Evolutionary conservation across 2,329 filamentous ascomycete genomes (phyloP).

Genomic region (Exophiala sideris): DNA sequence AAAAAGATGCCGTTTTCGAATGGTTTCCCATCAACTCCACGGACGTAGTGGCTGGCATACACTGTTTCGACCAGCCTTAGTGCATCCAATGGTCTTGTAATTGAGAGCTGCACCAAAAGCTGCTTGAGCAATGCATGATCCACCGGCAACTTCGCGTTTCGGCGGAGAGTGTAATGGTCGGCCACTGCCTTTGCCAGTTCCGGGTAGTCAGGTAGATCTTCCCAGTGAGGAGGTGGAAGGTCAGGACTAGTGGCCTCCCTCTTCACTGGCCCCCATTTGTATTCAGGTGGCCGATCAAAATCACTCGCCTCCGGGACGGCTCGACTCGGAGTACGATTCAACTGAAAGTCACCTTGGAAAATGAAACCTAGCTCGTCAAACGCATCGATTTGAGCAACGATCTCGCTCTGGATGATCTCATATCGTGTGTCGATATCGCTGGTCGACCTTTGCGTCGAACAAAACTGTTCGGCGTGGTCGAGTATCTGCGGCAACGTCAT

Average conservation of each 20-base stretch:
- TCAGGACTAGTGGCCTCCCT: too few species aligned
- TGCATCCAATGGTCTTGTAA: constrained; percentile 9
- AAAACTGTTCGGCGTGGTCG: constrained; percentile 8
- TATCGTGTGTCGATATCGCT: neutral
- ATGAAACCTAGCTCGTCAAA: constrained; percentile 13
- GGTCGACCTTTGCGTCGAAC: neutral
- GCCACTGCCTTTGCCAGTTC: constrained; percentile 5
- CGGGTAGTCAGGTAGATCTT: neutral
- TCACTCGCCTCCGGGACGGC: too few species aligned
- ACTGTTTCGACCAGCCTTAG: constrained; percentile 14
- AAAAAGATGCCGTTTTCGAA: constrained; percentile 19
- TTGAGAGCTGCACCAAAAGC: constrained; percentile 2
- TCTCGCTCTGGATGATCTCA: constrained; percentile 4
- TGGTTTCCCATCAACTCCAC: constrained; percentile 7
- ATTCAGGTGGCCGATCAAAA: too few species aligned
- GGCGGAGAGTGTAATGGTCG: constrained; percentile 6
- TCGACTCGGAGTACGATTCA: neutral
- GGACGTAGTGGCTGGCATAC: constrained; percentile 18
- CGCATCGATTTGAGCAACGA: constrained; percentile 13
- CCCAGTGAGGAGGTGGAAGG: neutral
- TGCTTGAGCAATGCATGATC: constrained; percentile 17
- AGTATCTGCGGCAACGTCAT: constrained; percentile 13
- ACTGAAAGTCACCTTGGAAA: constrained; percentile 11
- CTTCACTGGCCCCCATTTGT: too few species aligned
- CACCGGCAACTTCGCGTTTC: constrained; percentile 1